Conservation (phyloP, 805 yeast genomes). For the Suhomyces tanzawaensis region DNA sequence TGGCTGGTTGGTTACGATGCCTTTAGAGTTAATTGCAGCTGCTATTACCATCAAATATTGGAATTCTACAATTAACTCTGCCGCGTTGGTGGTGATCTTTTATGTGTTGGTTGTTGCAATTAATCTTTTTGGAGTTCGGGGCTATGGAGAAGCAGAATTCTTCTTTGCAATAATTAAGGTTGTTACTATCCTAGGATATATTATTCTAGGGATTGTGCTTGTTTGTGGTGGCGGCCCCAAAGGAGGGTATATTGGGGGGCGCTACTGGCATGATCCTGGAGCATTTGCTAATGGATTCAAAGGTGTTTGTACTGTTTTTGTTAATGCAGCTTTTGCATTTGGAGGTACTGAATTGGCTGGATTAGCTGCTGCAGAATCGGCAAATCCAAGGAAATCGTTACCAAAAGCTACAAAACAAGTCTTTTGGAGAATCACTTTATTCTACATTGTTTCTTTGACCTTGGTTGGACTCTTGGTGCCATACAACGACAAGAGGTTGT, state of each 20-base stretch:
- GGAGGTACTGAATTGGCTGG: slow-evolving; percentile 74
- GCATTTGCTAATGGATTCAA: slow-evolving; percentile 64
- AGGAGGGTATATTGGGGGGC: slow-evolving; percentile 53
- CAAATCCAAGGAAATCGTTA: slow-evolving; percentile 60
- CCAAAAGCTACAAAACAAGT: slow-evolving; percentile 79
- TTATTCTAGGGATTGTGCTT: slow-evolving; percentile 51
- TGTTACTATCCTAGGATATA: slow-evolving; percentile 55
- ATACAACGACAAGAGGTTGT: slow-evolving; percentile 47
- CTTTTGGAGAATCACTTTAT: slow-evolving; percentile 74
- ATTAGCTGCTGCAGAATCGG: slow-evolving; percentile 74
- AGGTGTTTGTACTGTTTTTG: slow-evolving; percentile 67
- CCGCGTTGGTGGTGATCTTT: slow-evolving; percentile 55
- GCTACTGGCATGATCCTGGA: slow-evolving; percentile 63
- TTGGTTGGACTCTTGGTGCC: slow-evolving; percentile 68
- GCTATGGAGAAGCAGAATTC: slow-evolving; percentile 63
- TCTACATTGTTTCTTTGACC: slow-evolving; percentile 59
- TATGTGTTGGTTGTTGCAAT: slow-evolving; percentile 47
- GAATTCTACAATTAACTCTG: slow-evolving; percentile 40
- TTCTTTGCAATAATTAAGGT: slow-evolving; percentile 65
- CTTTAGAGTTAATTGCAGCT: slow-evolving; percentile 27
- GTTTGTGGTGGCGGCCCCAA: slow-evolving; percentile 55
- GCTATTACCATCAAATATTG: slow-evolving; percentile 21
- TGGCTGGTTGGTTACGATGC: slow-evolving; percentile 23
- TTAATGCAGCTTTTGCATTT: slow-evolving; percentile 73
- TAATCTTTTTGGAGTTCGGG: slow-evolving; percentile 51